Percentiles rank a stretch among this genome's conserved stretches.
phyloP scores from a whole-genome alignment of 352 stramenopile genomes.

The Phytopythium litorale region DNA sequence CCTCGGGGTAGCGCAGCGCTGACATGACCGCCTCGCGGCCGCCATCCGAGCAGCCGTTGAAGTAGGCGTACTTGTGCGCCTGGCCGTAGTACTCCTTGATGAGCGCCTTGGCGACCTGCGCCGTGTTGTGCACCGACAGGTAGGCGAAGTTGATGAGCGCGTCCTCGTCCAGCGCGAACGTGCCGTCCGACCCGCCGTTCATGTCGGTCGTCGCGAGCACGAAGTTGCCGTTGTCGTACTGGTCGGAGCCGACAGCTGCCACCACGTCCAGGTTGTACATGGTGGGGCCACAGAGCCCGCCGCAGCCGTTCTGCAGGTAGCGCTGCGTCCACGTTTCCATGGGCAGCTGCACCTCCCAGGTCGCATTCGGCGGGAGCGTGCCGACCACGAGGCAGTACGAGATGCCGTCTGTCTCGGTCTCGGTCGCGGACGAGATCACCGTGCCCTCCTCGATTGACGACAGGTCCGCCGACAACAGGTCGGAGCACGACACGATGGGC shows the following conservation, averaged over 20 bases:
- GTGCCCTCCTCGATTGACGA: constrained; percentile 17
- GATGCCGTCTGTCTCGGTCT: constrained; percentile 18
- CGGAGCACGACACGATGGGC: constrained; percentile 17
- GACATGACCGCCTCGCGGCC: constrained; percentile 38
- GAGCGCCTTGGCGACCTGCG: constrained; percentile 30
- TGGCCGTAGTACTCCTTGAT: constrained; percentile 38
- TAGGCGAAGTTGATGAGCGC: constrained; percentile 30
- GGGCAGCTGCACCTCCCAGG: constrained; percentile 25
- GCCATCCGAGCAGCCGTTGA: constrained; percentile 39
- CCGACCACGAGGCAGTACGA: constrained; percentile 30
- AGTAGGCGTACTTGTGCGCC: constrained; percentile 33
- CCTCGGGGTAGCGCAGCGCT: constrained; percentile 32
- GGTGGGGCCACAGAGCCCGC: constrained; percentile 21
- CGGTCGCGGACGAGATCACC: constrained; percentile 17
- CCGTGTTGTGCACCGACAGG: constrained; percentile 32
- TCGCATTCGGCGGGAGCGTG: constrained; percentile 21
- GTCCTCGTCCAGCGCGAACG: constrained; percentile 31
- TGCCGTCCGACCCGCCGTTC: constrained; percentile 18
- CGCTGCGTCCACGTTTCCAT: constrained; percentile 34
- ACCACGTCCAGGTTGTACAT: constrained; percentile 16
- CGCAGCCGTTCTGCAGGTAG: constrained; percentile 30
- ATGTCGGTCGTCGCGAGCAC: constrained; percentile 27
- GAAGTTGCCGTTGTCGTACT: constrained; percentile 25
- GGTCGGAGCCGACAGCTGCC: constrained; percentile 14
- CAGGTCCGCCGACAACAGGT: constrained; percentile 18